Evolutionary conservation across 805 yeast species (phyloP), one percentile per base, ranked within the genome.

Genomic region (Candida tibetensis): DNA sequence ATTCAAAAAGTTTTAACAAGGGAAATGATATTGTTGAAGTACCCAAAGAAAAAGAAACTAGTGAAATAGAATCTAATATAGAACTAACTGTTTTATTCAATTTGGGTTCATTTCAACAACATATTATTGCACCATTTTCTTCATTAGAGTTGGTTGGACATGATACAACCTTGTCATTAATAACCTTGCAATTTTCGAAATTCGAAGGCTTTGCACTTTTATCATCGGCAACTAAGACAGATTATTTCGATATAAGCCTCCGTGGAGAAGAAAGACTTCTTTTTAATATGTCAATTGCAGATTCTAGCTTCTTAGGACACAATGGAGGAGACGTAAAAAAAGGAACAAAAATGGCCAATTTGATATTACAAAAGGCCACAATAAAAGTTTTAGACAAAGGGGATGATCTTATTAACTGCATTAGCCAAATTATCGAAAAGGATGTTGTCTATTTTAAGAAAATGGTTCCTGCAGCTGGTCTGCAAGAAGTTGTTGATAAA

Each of bases 361-460:
- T 43, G 6, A 12, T 18, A 13, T 17, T 52, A 7, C 43, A 35
- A 8, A 39, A 39, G 25, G 15, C 33, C 13, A 21, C 33, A 17
- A 17, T 43, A 19, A 34, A 36, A 17, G 18, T 44, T 16, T 28
- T 39, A 23, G 47, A 49, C 32, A 31, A 40, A 17, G 29, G 32
- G 7, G 44, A 40, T 16, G 32, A 30, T 7, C 45, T 56, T 5
- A 32, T 39, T 2, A 30, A 38, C 4, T 37, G 40, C 3, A 27
- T 55, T 12, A 26, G 35, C 15, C 27, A 32, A 12, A 32, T 49
- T 1, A 26, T 52, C 3, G 43, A 45, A 9, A 21, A 36, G 5
- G 60, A 53, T 34, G 33, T 52, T 0, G 28, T 30, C 1, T 54
- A 45, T 31, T 15, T 53, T 4, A 35, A 28, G 17, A 32, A 27